Percentiles rank a stretch among this genome's conserved stretches.
These are phyloP conservation scores for Geotrichum bryndzae DNA, from an alignment of 1,139 yeast species.

Conservation along the genomic window DNA sequence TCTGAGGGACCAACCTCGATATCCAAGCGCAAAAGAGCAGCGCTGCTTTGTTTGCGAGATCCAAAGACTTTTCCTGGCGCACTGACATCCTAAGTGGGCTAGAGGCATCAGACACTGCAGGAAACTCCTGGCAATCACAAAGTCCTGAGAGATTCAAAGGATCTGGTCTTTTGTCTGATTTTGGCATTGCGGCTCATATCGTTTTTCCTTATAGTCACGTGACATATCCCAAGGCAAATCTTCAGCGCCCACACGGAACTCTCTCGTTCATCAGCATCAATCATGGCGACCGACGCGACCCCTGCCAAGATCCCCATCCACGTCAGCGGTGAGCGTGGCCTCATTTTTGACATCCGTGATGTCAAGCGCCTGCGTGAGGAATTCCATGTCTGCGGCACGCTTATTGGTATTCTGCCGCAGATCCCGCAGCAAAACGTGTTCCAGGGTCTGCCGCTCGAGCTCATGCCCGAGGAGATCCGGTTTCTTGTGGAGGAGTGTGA, in stretches of 20 bases:
- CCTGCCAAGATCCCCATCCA: slow-evolving; percentile 32
- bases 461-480: slow-evolving; percentile 66
- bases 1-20: no score
- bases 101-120: no score
- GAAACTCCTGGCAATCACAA: no score
- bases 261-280: not conserved
- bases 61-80: no score
- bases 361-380: slow-evolving; percentile 49
- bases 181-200: not conserved
- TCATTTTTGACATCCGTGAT: slow-evolving; percentile 50
- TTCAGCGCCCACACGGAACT: not conserved
- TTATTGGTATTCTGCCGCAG: slow-evolving; percentile 65
- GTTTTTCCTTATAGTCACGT: not conserved
- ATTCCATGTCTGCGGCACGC: slow-evolving; percentile 60
- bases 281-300: not conserved
- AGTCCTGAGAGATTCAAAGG: no score
- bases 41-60: no score
- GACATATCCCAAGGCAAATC: not conserved
- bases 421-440: slow-evolving; percentile 90
- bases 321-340: slow-evolving; percentile 44
- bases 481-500: slow-evolving; percentile 51
- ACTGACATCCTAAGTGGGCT: no score
- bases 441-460: slow-evolving; percentile 71
- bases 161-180: not conserved
- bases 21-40: no score